Percentiles rank a stretch among this genome's conserved stretches.
Evolutionary conservation across 495 filamentous ascomycete genomes (phyloP).

Genomic region (Filosporella fistucella): DNA sequence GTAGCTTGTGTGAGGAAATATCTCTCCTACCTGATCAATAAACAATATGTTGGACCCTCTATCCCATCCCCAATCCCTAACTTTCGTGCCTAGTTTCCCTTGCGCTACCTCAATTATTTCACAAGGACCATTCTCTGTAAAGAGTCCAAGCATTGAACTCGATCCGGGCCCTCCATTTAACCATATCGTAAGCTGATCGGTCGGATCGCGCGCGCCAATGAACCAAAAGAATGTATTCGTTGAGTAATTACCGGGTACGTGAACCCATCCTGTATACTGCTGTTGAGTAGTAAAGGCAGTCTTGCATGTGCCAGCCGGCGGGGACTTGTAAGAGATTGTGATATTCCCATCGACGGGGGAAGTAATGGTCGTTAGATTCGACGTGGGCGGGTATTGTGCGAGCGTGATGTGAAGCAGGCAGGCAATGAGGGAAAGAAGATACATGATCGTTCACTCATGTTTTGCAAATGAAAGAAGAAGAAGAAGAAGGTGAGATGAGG

Average conservation of each 20-base stretch:
- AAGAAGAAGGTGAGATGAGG: not conserved
- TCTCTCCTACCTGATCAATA: conserved; percentile 51
- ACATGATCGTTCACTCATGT: conserved; percentile 24
- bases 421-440: conserved; percentile 16
- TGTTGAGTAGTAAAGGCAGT: conserved; percentile 50
- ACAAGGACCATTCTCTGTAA: conserved; percentile 50
- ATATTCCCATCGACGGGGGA: conserved; percentile 55
- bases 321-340: conserved; percentile 55
- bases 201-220: conserved; percentile 58
- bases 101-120: conserved; percentile 41
- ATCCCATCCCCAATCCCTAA: conserved; percentile 59
- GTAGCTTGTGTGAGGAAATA: not conserved
- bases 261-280: conserved; percentile 49
- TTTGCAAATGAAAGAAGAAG: conserved; percentile 2
- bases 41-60: conserved; percentile 71
- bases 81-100: conserved; percentile 39
- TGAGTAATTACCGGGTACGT: conserved; percentile 46
- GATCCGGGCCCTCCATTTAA: conserved; percentile 64
- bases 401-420: conserved; percentile 9
- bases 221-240: conserved; percentile 83
- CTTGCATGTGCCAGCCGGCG: conserved; percentile 46
- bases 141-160: conserved; percentile 64
- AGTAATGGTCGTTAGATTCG: conserved; percentile 43
- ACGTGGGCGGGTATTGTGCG: conserved; percentile 26
- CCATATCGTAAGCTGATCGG: conserved; percentile 62